A percentile compares a stretch with the other conserved stretches of the same genome.
phyloP scores from a whole-genome alignment of 2,329 filamentous ascomycete genomes.

The Cytospora leucostoma region DNA sequence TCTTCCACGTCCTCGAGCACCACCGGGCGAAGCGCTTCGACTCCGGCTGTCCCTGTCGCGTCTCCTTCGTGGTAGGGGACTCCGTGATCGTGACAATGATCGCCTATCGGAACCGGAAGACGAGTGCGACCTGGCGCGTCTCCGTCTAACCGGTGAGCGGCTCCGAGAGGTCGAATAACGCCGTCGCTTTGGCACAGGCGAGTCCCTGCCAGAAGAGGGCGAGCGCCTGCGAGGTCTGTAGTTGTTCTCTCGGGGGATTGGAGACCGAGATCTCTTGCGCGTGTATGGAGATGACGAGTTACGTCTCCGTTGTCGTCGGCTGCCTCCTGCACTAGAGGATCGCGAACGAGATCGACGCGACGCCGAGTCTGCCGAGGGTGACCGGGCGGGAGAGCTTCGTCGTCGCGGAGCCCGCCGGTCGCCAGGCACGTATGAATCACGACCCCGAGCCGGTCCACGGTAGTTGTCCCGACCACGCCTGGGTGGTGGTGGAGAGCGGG shows the following conservation, averaged over 20 bases:
- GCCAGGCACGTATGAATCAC: constrained; percentile 57
- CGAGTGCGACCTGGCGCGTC: constrained; percentile 42
- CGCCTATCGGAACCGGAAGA: constrained; percentile 41
- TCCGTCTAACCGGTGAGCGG: constrained; percentile 47
- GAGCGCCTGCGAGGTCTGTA: constrained; percentile 36
- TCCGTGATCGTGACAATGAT: constrained; percentile 40
- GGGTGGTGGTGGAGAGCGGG: constrained; percentile 50
- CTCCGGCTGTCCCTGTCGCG: constrained; percentile 39
- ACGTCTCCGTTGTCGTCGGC: constrained; percentile 30
- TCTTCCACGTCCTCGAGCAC: constrained; percentile 22
- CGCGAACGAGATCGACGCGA: constrained; percentile 40
- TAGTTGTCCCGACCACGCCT: constrained; percentile 46
- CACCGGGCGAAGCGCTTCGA: constrained; percentile 29
- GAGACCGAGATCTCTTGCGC: constrained; percentile 42
- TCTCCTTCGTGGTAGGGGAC: constrained; percentile 37
- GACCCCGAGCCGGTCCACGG: constrained; percentile 35
- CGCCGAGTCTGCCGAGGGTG: constrained; percentile 37
- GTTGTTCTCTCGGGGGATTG: constrained; percentile 34
- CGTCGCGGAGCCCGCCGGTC: constrained; percentile 46
- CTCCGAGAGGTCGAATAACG: constrained; percentile 52
- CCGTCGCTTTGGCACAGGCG: constrained; percentile 52
- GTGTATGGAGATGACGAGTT: constrained; percentile 32
- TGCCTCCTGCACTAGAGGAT: constrained; percentile 22
- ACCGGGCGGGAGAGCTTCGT: constrained; percentile 36
- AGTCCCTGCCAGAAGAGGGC: constrained; percentile 36